A percentile compares a stretch with the other conserved stretches of the same genome.
Evolutionary conservation across 768 basidiomycete species (phyloP).

Genomic region (Naganishia friedmannii): DNA sequence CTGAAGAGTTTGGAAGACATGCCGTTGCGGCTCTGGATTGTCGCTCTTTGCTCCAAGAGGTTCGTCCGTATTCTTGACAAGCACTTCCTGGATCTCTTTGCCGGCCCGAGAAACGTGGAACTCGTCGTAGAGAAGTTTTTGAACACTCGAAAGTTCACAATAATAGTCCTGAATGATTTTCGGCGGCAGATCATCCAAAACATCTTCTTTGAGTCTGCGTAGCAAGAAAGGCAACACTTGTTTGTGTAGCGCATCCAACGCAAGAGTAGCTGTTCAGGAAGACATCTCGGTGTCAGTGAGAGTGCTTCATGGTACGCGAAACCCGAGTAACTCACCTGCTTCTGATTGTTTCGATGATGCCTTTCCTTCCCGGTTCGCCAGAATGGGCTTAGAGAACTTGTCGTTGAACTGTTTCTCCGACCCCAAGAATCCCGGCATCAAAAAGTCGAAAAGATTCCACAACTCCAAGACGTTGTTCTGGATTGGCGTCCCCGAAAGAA

Average conservation of each 20-base stretch:
- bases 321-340: conserved; percentile 66
- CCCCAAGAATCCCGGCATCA: conserved; percentile 99
- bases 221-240: conserved; percentile 98
- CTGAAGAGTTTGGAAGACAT: conserved; percentile 95
- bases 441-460: conserved; percentile 97
- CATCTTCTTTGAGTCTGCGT: conserved; percentile 94
- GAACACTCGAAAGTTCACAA: conserved; percentile 91
- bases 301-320: not conserved
- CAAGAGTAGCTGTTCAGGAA: conserved; percentile 69
- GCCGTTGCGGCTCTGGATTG: conserved; percentile 62
- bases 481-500: conserved; percentile 95
- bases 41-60: not conserved
- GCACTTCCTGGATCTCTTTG: conserved; percentile 63
- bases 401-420: conserved; percentile 92
- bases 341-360: conserved; percentile 77
- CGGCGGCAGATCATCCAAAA: conserved; percentile 88
- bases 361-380: conserved; percentile 92
- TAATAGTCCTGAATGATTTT: conserved; percentile 99
- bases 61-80: conserved; percentile 44
- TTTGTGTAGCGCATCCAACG: conserved; percentile 93
- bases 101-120: conserved; percentile 77
- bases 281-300: not conserved
- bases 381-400: conserved; percentile 89
- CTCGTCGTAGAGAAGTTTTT: conserved; percentile 91
- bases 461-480: conserved; percentile 98